Base-by-base conservation (phyloP, 75 land plant genomes). In the Sequoiadendron giganteum region DNA sequence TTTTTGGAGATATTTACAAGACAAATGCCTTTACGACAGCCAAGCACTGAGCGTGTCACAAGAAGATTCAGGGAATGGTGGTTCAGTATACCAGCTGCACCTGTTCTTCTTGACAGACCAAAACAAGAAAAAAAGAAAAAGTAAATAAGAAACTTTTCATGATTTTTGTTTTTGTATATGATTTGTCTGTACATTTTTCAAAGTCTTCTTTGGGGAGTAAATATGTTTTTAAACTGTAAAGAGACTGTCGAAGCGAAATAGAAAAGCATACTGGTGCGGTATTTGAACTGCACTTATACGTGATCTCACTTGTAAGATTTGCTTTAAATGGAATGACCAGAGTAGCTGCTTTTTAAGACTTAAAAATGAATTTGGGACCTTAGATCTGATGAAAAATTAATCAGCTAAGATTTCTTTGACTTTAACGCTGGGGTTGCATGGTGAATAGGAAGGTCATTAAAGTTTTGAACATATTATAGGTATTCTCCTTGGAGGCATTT, bases 11-110 rank as follows among this genome's bases (percentile, higher is more conserved):
- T 90, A 36, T 97, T 97, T 86, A 97, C 99, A 49, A 89, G 94
- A 42, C 86, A 95, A 73, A 94, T 95, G 75, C 97, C 95, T 2
- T 87, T 92, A 58, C 90, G 99, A 75, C 90, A 86, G 84, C 92
- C 93, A 40, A 94, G 91, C 86, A 95, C 99, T 0, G 98, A 95
- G 88, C 93, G 97, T 49, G 89, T 89, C 76, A 89, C 76, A 10
- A 93, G 99, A 85, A 92, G 99, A 79, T 36, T 98, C 38, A 91
- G 91, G 39, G 99, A 98, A 61, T 98, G 99, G 99, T 98, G 99
- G 99, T 94, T 95, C 87, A 96, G 99, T 88, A 92, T 98, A 38
- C 99, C 99, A 14, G 99, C 97, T 8, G 99, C 95, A 84, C 99
- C 98, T 82, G 99, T 98, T 73, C 49, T 98, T 73, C 90, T 98